Percentiles rank a stretch among this genome's conserved stretches.
Conservation (phyloP, 164 flowering plant genomes). For the Piper betle region DNA sequence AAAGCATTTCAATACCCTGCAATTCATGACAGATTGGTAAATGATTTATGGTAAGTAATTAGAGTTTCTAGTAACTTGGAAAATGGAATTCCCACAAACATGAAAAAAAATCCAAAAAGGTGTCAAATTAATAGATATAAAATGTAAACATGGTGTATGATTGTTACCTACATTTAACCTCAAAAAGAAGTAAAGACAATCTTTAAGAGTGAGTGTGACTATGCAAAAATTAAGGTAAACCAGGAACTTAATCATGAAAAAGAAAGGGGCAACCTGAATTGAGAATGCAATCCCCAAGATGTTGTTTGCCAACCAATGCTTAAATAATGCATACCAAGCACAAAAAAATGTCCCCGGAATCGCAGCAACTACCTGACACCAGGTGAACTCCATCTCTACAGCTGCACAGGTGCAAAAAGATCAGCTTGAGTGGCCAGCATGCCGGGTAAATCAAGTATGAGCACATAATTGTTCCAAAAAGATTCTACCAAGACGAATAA, state of each 20-base stretch:
- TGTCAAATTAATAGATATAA: no score
- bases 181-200: no score
- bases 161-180: no score
- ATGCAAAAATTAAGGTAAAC: no score
- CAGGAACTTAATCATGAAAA: no score
- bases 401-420: constrained; percentile 34
- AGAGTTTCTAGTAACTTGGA: no score
- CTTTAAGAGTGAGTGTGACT: no score
- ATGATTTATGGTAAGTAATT: no score
- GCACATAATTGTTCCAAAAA: background rate
- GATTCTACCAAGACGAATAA: no score
- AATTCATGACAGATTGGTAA: constrained; percentile 6
- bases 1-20: constrained; percentile 99
- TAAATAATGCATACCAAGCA: constrained; percentile 85
- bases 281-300: constrained; percentile 86
- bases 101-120: no score
- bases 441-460: background rate
- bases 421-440: background rate
- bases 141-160: no score
- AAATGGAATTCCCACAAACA: no score
- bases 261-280: constrained; percentile 51
- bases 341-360: constrained; percentile 96
- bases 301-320: constrained; percentile 98
- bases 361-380: constrained; percentile 81
- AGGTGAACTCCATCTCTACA: constrained; percentile 82